Conservation (phyloP, 257 asterid genomes). For the Nicotiana otophora region DNA sequence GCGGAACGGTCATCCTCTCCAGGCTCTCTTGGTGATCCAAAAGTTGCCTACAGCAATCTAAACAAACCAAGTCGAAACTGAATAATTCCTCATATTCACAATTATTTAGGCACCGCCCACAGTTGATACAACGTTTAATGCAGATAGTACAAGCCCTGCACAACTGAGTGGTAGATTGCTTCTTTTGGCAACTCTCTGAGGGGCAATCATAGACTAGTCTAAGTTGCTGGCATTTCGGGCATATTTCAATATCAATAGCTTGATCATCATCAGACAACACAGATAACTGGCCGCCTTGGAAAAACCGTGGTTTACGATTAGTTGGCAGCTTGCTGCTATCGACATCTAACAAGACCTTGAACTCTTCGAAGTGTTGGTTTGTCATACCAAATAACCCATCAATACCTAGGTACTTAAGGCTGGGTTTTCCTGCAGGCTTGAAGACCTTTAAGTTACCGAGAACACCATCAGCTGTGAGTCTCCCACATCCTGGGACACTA, state of each 20-base stretch:
- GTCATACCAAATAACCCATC: slow-evolving; percentile 42
- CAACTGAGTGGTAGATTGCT: slow-evolving; percentile 21
- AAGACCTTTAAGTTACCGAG: slow-evolving; percentile 44
- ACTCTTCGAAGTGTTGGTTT: slow-evolving; percentile 43
- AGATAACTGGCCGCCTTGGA: slow-evolving; percentile 32
- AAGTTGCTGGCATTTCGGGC: slow-evolving; percentile 62
- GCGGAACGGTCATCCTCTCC: slow-evolving; percentile 3
- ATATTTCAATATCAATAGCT: slow-evolving; percentile 56
- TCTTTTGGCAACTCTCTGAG: slow-evolving; percentile 41
- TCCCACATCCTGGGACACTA: slow-evolving; percentile 52
- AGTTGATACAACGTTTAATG: slow-evolving; percentile 57
- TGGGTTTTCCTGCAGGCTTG: slow-evolving; percentile 42
- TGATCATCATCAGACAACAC: slow-evolving; percentile 65
- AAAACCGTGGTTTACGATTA: slow-evolving; percentile 38
- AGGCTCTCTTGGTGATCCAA: slow-evolving; percentile 25
- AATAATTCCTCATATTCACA: slow-evolving; percentile 59
- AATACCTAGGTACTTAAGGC: slow-evolving; percentile 57
- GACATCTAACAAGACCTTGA: slow-evolving; percentile 48
- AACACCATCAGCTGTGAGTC: slow-evolving; percentile 35
- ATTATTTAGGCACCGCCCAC: slow-evolving; percentile 68
- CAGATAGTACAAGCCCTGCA: slow-evolving; percentile 71
- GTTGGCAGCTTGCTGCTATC: slow-evolving; percentile 24
- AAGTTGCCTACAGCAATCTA: slow-evolving; percentile 35
- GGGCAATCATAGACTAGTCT: slow-evolving; percentile 79
- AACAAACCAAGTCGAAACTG: slow-evolving; percentile 35